phyloP scores from a whole-genome alignment of 495 filamentous ascomycete species.

The Penicillium bialowiezense region DNA sequence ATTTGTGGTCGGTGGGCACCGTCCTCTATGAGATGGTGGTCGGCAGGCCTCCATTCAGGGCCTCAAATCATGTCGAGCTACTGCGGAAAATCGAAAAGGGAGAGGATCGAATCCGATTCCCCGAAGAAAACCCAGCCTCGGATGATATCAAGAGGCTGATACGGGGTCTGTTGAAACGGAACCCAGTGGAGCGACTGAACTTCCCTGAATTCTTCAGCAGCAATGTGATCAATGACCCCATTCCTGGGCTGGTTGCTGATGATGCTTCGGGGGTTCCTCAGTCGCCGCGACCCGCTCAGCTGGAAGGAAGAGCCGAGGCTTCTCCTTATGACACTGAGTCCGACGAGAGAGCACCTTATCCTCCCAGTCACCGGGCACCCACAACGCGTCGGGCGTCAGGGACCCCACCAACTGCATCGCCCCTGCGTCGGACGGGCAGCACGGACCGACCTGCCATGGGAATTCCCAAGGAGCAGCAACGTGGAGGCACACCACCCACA shows the following conservation, averaged over 20 bases:
- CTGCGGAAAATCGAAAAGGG: slow-evolving; percentile 85
- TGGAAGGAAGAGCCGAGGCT: slow-evolving; percentile 18
- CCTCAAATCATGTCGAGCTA: slow-evolving; percentile 90
- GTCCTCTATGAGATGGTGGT: slow-evolving; percentile 93
- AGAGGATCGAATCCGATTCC: slow-evolving; percentile 80
- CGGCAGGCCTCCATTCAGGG: slow-evolving; percentile 86
- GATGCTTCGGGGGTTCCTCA: slow-evolving; percentile 41
- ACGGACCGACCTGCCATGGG: slow-evolving; percentile 32
- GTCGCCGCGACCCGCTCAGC: slow-evolving; percentile 8
- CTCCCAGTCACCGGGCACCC: slow-evolving; percentile 22
- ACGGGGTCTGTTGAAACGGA: slow-evolving; percentile 75
- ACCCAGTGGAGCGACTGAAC: slow-evolving; percentile 75
- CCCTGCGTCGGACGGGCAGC: slow-evolving; percentile 40
- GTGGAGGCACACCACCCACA: slow-evolving; percentile 23
- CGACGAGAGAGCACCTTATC: slow-evolving; percentile 27
- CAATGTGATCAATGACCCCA: slow-evolving; percentile 69
- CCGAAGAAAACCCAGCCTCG: slow-evolving; percentile 68
- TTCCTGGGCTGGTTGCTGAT: slow-evolving; percentile 79
- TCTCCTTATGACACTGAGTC: slow-evolving; percentile 20
- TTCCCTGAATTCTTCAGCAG: slow-evolving; percentile 81
- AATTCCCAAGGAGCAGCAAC: slow-evolving; percentile 24
- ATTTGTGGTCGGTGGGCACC: slow-evolving; percentile 96
- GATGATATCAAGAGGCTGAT: slow-evolving; percentile 80
- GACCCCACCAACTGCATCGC: slow-evolving; percentile 33
- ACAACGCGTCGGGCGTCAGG: slow-evolving; percentile 30